These are phyloP conservation scores for Quercus tomentella DNA, from an alignment of 331 rosid genomes.

Conservation along the genomic window DNA sequence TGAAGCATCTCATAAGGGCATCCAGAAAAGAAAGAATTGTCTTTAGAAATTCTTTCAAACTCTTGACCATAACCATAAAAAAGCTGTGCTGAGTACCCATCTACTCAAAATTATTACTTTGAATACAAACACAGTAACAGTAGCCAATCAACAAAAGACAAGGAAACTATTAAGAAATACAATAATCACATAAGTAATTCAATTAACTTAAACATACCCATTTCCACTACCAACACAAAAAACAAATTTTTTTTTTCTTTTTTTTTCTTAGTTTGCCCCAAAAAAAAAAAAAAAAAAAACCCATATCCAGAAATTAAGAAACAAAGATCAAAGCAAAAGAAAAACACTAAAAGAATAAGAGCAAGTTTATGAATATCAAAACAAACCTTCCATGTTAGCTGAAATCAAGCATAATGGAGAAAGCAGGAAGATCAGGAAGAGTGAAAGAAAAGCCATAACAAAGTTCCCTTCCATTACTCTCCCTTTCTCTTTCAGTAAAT, in stretches of 20 bases:
- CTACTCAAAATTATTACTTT: constrained; percentile 1
- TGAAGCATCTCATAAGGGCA: constrained; percentile 5
- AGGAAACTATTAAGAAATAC: neutral
- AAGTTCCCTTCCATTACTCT: constrained; percentile 50
- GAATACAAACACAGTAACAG: neutral
- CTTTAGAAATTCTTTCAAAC: neutral
- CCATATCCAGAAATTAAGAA: constrained; percentile 23
- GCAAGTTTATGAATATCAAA: neutral
- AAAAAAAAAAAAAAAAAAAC: neutral
- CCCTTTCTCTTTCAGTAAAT: constrained; percentile 26
- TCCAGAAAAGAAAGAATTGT: constrained; percentile 18
- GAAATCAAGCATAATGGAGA: constrained; percentile 67
- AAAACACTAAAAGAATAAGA: constrained; percentile 5
- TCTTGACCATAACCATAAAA: constrained; percentile 13
- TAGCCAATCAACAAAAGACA: neutral
- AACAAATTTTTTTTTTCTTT: too few relatives aligned
- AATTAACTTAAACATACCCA: neutral
- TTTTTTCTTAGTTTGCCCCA: too few relatives aligned
- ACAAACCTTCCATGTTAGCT: constrained; percentile 97
- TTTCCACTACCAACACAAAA: neutral
- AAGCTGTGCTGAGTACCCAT: constrained; percentile 10
- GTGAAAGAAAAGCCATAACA: constrained; percentile 45
- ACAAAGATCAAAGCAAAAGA: constrained; percentile 11
- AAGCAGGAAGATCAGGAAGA: constrained; percentile 54
- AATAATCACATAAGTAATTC: neutral